Percentiles rank a stretch among this genome's conserved stretches.
Evolutionary conservation across 192 early-diverging fungal genomes (phyloP).

Genomic region (Mycoemilia scoparia): DNA sequence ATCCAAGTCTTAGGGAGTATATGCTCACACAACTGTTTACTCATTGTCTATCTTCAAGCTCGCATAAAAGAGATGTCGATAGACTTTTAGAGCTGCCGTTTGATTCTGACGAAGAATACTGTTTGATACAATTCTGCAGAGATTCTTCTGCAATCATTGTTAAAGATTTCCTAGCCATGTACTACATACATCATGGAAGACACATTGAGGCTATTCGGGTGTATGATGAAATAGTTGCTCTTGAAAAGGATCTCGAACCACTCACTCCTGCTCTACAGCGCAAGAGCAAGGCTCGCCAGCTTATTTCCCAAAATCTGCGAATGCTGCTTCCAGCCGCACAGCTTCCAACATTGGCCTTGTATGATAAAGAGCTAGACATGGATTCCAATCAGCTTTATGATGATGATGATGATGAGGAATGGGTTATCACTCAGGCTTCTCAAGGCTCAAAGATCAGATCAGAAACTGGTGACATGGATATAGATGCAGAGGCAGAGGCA

Average conservation of each 20-base stretch:
- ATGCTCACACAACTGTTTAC: conserved; percentile 21
- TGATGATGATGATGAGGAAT: too few species aligned
- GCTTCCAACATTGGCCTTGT: too few species aligned
- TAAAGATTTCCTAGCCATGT: conserved; percentile 23
- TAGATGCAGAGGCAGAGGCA: too few species aligned
- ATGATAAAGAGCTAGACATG: too few species aligned
- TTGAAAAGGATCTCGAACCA: conserved; percentile 1
- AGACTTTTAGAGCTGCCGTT: conserved; percentile 15
- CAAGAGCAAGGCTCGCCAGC: conserved; percentile 15
- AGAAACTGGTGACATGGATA: too few species aligned
- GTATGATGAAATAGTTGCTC: conserved; percentile 8
- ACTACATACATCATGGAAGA: conserved; percentile 19
- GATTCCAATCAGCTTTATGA: too few species aligned
- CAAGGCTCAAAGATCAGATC: too few species aligned
- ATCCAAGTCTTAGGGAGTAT: conserved; percentile 7
- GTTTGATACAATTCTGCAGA: conserved; percentile 11
- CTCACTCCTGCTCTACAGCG: conserved; percentile 6
- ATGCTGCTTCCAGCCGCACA: conserved; percentile 23
- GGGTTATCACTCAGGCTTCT: too few species aligned
- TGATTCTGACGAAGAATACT: conserved; percentile 12
- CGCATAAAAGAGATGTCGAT: conserved; percentile 5
- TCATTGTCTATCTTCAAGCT: conserved; percentile 11
- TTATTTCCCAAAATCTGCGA: conserved; percentile 14
- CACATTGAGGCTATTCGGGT: conserved; percentile 23
- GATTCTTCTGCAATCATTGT: conserved; percentile 4